Evolutionary conservation across 2,329 filamentous ascomycete species (phyloP), one percentile per base, ranked within the genome.

Genomic region (Alternaria postmessia): DNA sequence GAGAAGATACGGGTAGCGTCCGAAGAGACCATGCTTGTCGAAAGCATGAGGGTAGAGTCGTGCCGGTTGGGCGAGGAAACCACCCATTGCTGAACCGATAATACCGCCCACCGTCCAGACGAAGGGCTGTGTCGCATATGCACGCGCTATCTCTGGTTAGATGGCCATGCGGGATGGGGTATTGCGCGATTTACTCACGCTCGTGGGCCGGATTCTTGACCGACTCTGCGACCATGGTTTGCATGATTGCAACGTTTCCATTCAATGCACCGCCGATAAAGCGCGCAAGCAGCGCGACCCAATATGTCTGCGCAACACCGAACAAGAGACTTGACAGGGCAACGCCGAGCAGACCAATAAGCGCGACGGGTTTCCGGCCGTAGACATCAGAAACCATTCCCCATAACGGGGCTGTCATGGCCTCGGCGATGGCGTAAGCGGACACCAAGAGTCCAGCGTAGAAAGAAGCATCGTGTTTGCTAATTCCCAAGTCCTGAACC

Each of bases 181-280:
- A 12, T 14, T 32, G 18, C 18, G 16, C 14, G 34, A 51, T 58
- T 20, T 41, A 86, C 89, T 84, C 81, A 92, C 90, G 92, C 80
- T 97, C 93, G 78, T 96, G 92, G 69, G 93, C 91, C n/a, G 91
- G 92, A 63, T 91, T 92, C 42, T 87, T 92, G 56, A 96, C 91
- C 64, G 97, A 81, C 79, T 97, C 94, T n/a, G 90, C 92, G 11
- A 97, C 93, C 91, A 96, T 96, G 22, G 93, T 97, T 79, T 96
- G 78, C 74, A 95, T 93, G 43, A 95, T 91, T 28, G 91, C 93
- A 66, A 97, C 93, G 75, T 97, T 97, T 60, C 94, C 94, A 77
- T 97, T 97, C 59, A 97, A 82, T 11, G 94, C 84, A 30, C 94
- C 93, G 46, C 93, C 94, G 14, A 95, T 75, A 43, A 89, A 88